Evolutionary conservation across 2,329 filamentous ascomycete genomes (phyloP).

Genomic region (Alternaria incomplexa): DNA sequence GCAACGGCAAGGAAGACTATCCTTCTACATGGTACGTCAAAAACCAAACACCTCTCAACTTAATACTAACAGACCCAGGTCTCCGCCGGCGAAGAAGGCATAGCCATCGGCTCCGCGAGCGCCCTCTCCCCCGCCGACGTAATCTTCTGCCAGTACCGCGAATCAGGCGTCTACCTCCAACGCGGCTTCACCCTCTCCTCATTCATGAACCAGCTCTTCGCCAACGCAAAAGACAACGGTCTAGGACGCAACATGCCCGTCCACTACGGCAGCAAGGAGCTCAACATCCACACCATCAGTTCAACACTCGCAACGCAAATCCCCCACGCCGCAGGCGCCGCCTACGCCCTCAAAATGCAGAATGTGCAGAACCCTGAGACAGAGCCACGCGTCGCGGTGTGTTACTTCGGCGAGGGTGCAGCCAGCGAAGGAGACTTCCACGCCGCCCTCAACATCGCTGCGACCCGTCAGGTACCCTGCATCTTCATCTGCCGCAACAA

Average conservation of each 20-base stretch:
- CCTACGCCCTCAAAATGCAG: conserved; percentile 86
- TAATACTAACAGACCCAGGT: conserved; percentile 50
- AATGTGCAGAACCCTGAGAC: conserved; percentile 71
- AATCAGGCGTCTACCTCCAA: conserved; percentile 89
- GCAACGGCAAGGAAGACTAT: conserved; percentile 89
- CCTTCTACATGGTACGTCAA: conserved; percentile 88
- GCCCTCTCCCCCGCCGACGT: conserved; percentile 85
- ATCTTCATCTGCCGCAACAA: conserved; percentile 94
- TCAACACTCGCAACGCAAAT: conserved; percentile 88
- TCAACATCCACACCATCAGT: conserved; percentile 89
- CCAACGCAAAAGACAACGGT: conserved; percentile 80
- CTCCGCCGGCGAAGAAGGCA: conserved; percentile 91
- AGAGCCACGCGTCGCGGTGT: conserved; percentile 70
- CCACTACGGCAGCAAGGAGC: conserved; percentile 84
- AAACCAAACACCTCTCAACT: not conserved
- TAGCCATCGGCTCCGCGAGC: conserved; percentile 86
- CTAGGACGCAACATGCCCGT: conserved; percentile 95
- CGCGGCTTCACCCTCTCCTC: conserved; percentile 85
- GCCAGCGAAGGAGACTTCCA: conserved; percentile 93
- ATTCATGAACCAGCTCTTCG: conserved; percentile 95
- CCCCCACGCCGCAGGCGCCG: conserved; percentile 84
- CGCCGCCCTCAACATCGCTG: conserved; percentile 87
- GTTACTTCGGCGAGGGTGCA: conserved; percentile 90
- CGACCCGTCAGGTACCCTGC: conserved; percentile 84
- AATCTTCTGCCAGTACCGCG: conserved; percentile 92